phyloP scores from a whole-genome alignment of 2,329 filamentous ascomycete species.

The Fusarium torreyae region DNA sequence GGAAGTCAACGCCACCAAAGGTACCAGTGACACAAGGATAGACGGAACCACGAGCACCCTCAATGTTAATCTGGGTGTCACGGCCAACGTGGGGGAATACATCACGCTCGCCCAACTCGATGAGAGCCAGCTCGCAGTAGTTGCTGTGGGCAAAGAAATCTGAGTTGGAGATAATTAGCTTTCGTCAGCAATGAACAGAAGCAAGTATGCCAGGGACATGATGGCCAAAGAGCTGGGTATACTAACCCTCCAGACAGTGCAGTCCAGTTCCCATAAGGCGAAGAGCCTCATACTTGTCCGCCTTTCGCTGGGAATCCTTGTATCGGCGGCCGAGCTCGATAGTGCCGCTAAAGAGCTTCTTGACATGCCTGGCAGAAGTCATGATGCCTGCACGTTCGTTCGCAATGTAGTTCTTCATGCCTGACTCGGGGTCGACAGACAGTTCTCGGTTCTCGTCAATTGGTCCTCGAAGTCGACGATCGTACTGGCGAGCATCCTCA shows the following conservation, averaged over 20 bases:
- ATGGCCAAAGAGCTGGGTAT: not conserved
- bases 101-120: conserved; percentile 85
- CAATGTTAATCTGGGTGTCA: conserved; percentile 77
- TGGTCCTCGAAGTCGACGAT: conserved; percentile 84
- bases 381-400: conserved; percentile 84
- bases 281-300: conserved; percentile 89
- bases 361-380: conserved; percentile 84
- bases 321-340: conserved; percentile 88
- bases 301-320: conserved; percentile 67
- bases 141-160: conserved; percentile 96
- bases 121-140: conserved; percentile 89
- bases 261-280: conserved; percentile 88
- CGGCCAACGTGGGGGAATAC: conserved; percentile 91
- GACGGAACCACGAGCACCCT: conserved; percentile 75
- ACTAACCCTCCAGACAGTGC: conserved; percentile 84
- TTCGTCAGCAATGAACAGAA: not conserved
- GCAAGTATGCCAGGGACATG: not conserved
- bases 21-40: conserved; percentile 92
- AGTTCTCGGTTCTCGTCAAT: conserved; percentile 86
- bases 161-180: conserved; percentile 47
- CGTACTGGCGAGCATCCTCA: conserved; percentile 85
- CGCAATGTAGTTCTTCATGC: conserved; percentile 95
- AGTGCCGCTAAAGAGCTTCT: conserved; percentile 78
- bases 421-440: conserved; percentile 80
- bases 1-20: conserved; percentile 94